Percentiles rank a stretch among this genome's conserved stretches.
phyloP scores from a whole-genome alignment of 2,329 filamentous ascomycete species.

The Pseudocercospora cruenta region DNA sequence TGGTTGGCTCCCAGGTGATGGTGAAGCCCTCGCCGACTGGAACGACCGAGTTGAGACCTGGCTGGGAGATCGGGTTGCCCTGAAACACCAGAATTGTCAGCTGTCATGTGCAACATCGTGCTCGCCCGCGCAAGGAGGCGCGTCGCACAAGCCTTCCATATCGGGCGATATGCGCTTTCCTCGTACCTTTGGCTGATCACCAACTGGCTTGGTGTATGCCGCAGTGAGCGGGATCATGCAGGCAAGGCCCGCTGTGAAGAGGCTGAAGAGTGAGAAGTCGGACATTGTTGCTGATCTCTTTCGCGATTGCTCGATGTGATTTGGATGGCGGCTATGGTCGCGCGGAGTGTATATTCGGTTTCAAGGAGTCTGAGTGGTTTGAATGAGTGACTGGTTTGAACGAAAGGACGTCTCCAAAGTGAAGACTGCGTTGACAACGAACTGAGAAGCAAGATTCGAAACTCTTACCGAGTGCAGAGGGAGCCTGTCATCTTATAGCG shows the following conservation, averaged over 20 bases:
- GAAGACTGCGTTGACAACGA: constrained; percentile 17
- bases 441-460: constrained; percentile 13
- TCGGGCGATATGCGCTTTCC: neutral
- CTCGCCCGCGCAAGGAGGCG: neutral
- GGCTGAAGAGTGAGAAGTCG: constrained; percentile 49
- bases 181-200: constrained; percentile 32
- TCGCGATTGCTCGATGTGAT: constrained; percentile 1
- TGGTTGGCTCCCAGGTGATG: constrained; percentile 61
- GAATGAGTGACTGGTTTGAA: constrained; percentile 38
- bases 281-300: constrained; percentile 21
- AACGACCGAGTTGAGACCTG: constrained; percentile 57
- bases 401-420: constrained; percentile 26
- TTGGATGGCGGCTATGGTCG: constrained; percentile 1
- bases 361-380: constrained; percentile 28
- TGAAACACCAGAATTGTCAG: constrained; percentile 5
- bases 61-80: constrained; percentile 61
- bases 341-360: neutral
- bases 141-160: neutral
- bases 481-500: constrained; percentile 4
- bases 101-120: neutral
- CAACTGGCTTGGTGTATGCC: constrained; percentile 43
- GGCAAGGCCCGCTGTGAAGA: constrained; percentile 59
- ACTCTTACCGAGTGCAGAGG: constrained; percentile 4
- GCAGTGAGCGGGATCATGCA: constrained; percentile 54
- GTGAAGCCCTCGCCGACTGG: constrained; percentile 59